Base-by-base conservation (phyloP, 2,329 filamentous ascomycete species). In the Talaromyces piceae region DNA sequence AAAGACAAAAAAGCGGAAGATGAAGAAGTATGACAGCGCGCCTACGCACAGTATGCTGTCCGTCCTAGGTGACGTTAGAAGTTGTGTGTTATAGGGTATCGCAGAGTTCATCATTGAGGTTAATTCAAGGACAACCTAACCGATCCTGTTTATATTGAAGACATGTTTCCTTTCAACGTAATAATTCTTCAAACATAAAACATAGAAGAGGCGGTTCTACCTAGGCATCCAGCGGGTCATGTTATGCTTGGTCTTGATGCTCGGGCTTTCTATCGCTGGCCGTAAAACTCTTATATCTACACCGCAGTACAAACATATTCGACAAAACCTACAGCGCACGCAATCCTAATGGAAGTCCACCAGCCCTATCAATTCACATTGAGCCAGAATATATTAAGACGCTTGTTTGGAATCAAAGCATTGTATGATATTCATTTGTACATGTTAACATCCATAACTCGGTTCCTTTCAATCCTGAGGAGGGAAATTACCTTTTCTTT, bases 231-330 rank as follows among this genome's bases (percentile, higher is more conserved):
- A 62, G 50, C 44, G 44, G 44, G 57, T 62, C 53, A 54, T 56
- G 23, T 51, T 60, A 47, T 61, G 52, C 41, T 53, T 62, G 16
- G 46, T 18, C 7, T 16, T 48, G 5, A 48, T 55, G 43, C 52
- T 62, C 41, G 48, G 54, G n/a, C 55, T 58, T 30, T 62, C 61
- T 50, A 61, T 59, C 5, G 39, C 59, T 8, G 57, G 59, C 46
- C 27, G 47, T 27, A 61, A 58, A 53, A 49, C 52, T 23, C 45
- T 48, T 41, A 57, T 62, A 7, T 47, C 57, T 28, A 16, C 54
- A 31, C 54, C 61, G 45, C 44, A 59, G 50, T 62, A 58, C 11
- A 61, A 56, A 46, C 43, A 60, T 55, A 52, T 62, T 18, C 26
- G 51, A 45, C 45, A 58, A 43, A 58, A 37, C 12, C 50, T 62